Base-by-base conservation (phyloP, 1,284 basidiomycete genomes). In the Cystobasidium pallidum region DNA sequence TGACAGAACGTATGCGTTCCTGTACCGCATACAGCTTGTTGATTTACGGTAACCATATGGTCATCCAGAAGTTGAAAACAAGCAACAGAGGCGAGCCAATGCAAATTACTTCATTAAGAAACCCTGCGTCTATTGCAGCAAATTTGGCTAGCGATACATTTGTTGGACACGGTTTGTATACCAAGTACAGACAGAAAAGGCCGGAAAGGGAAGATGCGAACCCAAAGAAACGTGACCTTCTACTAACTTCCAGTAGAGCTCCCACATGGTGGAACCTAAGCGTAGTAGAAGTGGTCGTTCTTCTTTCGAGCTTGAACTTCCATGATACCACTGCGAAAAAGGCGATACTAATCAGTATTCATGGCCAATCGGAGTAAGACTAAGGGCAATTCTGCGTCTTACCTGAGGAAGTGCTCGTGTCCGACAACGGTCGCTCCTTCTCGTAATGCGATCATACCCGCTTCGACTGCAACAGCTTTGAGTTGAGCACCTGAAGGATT, bases 371-470 rank as follows among this genome's bases (percentile, higher is more conserved):
- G n/a, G n/a, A n/a, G n/a, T n/a, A n/a, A n/a, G n/a, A n/a, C n/a
- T n/a, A n/a, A n/a, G n/a, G n/a, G n/a, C n/a, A n/a, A n/a, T n/a
- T n/a, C n/a, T n/a, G n/a, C n/a, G 3, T 6, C 76, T 34, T 26
- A 78, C 77, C 81, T 81, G 79, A 94, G 84, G 86, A 94, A 96
- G 81, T 96, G 92, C 81, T 97, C 94, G 78, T 96, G 94, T 32
- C 86, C 88, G 73, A 97, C 83, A 81, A 89, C 89, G n/a, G 88
- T 88, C 19, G 94, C 92, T 55, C 94, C 94, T 81, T 98, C 94
- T 76, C 95, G 84, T 57, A 99, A 83, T 21, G 95, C 91, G 79
- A 98, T 95, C 96, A 99, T 99, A 75, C 96, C 95, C 30, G 95
- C 95, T 83, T 97, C 94, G 15, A 98, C 90, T 84, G 94, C 94